phyloP scores from a whole-genome alignment of 2,329 filamentous ascomycete species.

The Neopestalotiopsis sp. region DNA sequence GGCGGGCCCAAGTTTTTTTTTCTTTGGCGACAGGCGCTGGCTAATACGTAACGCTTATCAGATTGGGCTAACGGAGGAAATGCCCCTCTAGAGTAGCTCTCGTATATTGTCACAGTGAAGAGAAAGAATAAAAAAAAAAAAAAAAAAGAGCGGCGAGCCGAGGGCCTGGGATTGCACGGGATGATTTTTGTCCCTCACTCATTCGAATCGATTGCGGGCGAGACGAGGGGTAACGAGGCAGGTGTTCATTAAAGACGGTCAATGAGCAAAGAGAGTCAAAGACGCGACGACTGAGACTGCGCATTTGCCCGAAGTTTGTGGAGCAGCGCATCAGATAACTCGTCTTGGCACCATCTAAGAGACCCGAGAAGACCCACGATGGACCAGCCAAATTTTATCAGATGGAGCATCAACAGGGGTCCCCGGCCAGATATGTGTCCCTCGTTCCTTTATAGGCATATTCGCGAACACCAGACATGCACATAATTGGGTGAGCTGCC shows the following conservation, averaged over 20 bases:
- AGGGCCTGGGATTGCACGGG: not conserved
- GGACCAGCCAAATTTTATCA: slow-evolving; percentile 14
- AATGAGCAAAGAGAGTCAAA: not conserved
- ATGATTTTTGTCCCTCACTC: not conserved
- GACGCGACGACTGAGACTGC: not conserved
- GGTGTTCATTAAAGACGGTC: not conserved
- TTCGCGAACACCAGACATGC: not conserved
- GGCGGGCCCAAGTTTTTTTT: not conserved
- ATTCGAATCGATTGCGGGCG: not conserved
- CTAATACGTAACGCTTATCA: slow-evolving; percentile 18
- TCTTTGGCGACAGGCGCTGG: not conserved
- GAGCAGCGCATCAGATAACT: slow-evolving; percentile 15
- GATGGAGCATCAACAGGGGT: slow-evolving; percentile 12
- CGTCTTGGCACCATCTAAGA: not conserved
- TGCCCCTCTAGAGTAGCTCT: not conserved
- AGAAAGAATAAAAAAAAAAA: not conserved
- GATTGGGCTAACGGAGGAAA: slow-evolving; percentile 14
- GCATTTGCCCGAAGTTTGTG: slow-evolving; percentile 13
- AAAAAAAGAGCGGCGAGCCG: not conserved
- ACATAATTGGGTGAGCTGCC: not conserved
- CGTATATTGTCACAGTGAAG: not conserved
- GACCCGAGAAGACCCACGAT: slow-evolving; percentile 1
- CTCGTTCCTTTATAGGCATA: not conserved
- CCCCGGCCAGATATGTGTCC: too few species aligned
- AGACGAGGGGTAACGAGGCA: not conserved